Base-by-base conservation (phyloP, 2,329 filamentous ascomycete species). In the Phialophora verrucosa region DNA sequence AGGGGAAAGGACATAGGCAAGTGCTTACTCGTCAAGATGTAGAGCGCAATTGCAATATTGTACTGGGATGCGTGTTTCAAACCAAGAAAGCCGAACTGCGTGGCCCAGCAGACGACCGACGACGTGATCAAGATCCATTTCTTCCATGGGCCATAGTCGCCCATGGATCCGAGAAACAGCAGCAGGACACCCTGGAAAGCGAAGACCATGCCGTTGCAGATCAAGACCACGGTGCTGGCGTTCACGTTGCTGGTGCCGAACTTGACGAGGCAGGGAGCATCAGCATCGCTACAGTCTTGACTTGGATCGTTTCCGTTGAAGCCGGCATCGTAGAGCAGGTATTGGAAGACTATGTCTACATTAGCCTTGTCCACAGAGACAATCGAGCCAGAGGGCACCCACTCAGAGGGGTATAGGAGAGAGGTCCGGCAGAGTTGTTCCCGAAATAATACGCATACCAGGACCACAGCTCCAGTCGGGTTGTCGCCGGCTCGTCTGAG, bases 141-240 rank as follows among this genome's bases (percentile, higher is more conserved):
- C 51, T 55, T 55, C 51, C 51, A 55, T 35, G 51, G 51, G 51
- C 51, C 51, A 17, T 55, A 55, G 51, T 55, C 51, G 8, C 51
- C 51, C 51, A 55, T 55, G 10, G 51, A 55, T 7, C 51, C 51
- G 51, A 55, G 51, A n/a, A 32, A 17, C 3, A 55, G 29, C 17
- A 55, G 51, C 5, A 55, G 51, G 5, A 55, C 51, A 32, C 51
- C 32, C 32, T 35, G 32, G 32, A 35, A 35, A 3, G 32, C 32
- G 11, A 35, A 35, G 32, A 35, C 32, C 32, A 35, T 35, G 32
- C 32, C 32, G 11, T 35, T 35, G 32, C 32, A 35, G 32, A 35
- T 35, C 32, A 35, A 35, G 32, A 35, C 32, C 10, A 35, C 32
- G 32, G 32, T 35, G 32, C 32, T 35, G 10, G 32, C 32, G 32